Conservation (phyloP, 257 asterid species). For the Osmanthus fragrans region DNA sequence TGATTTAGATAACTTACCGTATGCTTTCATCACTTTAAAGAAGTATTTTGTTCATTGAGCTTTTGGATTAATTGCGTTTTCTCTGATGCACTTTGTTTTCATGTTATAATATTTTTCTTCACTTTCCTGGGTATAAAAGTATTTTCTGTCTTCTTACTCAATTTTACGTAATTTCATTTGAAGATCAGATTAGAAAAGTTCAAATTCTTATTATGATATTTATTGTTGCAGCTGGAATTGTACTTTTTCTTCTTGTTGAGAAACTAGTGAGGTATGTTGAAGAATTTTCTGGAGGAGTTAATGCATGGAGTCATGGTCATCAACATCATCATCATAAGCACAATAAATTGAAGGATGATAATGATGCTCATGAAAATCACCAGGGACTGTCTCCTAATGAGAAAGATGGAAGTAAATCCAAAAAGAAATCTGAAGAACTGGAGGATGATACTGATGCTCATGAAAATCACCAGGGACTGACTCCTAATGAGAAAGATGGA, state of each 20-base stretch:
- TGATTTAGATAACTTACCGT: neutral
- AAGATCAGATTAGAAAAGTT: neutral
- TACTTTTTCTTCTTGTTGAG: constrained; percentile 87
- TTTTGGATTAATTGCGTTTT: neutral
- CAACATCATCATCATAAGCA: constrained; percentile 77
- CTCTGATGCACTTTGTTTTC: constrained; percentile 16
- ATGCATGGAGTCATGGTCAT: constrained; percentile 57
- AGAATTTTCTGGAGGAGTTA: constrained; percentile 63
- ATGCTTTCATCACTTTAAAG: neutral
- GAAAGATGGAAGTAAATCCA: constrained; percentile 33
- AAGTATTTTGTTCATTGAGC: constrained; percentile 3
- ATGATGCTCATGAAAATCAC: constrained; percentile 41
- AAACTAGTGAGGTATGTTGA: constrained; percentile 93
- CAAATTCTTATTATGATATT: constrained; percentile 27
- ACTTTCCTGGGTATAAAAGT: constrained; percentile 7
- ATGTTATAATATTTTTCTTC: neutral
- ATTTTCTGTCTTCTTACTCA: neutral
- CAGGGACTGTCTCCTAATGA: constrained; percentile 41
- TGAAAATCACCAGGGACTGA: constrained; percentile 41
- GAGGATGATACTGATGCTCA: constrained; percentile 39
- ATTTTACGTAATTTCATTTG: neutral
- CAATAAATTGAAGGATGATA: constrained; percentile 50
- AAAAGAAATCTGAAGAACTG: constrained; percentile 28
- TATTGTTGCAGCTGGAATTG: constrained; percentile 80
- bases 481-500: constrained; percentile 39